phyloP scores from a whole-genome alignment of 768 basidiomycete genomes.

The Agrocybe chaxingu region DNA sequence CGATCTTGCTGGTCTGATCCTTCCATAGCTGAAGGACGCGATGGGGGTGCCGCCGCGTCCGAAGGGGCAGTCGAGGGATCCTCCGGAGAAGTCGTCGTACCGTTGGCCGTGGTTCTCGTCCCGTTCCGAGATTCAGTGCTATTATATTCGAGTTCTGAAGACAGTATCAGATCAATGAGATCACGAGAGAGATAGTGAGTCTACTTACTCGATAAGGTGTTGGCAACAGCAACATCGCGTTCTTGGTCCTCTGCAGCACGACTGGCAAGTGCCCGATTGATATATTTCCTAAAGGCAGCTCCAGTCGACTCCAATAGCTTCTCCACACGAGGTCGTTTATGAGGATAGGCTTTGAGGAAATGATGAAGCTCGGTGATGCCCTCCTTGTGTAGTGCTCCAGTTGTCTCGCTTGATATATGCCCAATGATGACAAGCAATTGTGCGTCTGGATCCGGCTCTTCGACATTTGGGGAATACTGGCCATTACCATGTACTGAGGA shows the following conservation, averaged over 20 bases:
- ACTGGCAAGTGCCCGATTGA: slow-evolving; percentile 82
- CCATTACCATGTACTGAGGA: slow-evolving; percentile 61
- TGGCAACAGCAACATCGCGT: slow-evolving; percentile 75
- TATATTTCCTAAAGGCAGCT: slow-evolving; percentile 88
- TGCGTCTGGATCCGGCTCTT: slow-evolving; percentile 86
- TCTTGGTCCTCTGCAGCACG: slow-evolving; percentile 87
- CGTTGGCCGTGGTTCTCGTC: background rate
- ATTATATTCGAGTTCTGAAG: slow-evolving; percentile 62
- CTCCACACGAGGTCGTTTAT: slow-evolving; percentile 78
- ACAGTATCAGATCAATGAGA: slow-evolving; percentile 13
- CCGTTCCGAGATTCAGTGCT: slow-evolving; percentile 25
- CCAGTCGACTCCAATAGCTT: slow-evolving; percentile 88
- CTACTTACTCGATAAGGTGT: slow-evolving; percentile 73
- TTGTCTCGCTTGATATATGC: slow-evolving; percentile 86
- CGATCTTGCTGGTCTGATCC: slow-evolving; percentile 52
- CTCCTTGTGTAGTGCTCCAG: slow-evolving; percentile 87
- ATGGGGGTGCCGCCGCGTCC: slow-evolving; percentile 22
- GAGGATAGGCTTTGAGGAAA: slow-evolving; percentile 87
- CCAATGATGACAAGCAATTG: slow-evolving; percentile 80
- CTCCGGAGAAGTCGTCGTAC: slow-evolving; percentile 7
- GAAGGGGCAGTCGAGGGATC: slow-evolving; percentile 23
- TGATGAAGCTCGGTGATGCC: slow-evolving; percentile 93
- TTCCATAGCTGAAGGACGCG: slow-evolving; percentile 16
- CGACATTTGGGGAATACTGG: slow-evolving; percentile 47
- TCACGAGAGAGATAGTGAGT: background rate